phyloP scores from a whole-genome alignment of 2,329 filamentous ascomycete genomes.

The Calonectria hongkongensis region DNA sequence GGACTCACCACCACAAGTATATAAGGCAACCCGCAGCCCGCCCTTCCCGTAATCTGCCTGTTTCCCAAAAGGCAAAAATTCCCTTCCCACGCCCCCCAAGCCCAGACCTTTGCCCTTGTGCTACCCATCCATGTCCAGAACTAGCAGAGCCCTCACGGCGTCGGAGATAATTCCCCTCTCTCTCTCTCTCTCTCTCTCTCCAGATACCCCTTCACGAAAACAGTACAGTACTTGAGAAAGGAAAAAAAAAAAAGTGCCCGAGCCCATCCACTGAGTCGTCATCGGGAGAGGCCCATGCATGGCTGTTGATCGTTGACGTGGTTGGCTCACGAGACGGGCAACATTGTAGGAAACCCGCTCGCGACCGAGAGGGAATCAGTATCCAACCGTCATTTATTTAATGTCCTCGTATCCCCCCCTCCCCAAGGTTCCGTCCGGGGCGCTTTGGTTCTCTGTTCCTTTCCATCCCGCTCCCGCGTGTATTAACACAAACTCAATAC shows the following conservation, averaged over 20 bases:
- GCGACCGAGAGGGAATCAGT: conserved; percentile 3
- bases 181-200: neutral
- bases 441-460: neutral
- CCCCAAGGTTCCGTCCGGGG: neutral
- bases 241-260: too few species aligned
- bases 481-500: neutral
- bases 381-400: conserved; percentile 13
- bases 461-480: neutral
- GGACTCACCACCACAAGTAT: neutral
- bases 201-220: neutral
- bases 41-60: conserved; percentile 22
- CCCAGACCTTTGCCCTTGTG: neutral
- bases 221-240: neutral
- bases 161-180: neutral
- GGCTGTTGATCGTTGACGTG: neutral
- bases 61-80: conserved; percentile 16
- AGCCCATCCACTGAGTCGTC: neutral
- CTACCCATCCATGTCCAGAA: conserved; percentile 1
- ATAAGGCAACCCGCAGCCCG: conserved; percentile 32
- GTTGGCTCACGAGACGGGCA: conserved; percentile 3
- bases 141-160: conserved; percentile 18
- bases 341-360: conserved; percentile 13
- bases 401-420: neutral
- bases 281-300: neutral
- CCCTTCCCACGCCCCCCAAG: neutral